Base-by-base conservation (phyloP, 495 filamentous ascomycete species). In the Immersiella caudata region DNA sequence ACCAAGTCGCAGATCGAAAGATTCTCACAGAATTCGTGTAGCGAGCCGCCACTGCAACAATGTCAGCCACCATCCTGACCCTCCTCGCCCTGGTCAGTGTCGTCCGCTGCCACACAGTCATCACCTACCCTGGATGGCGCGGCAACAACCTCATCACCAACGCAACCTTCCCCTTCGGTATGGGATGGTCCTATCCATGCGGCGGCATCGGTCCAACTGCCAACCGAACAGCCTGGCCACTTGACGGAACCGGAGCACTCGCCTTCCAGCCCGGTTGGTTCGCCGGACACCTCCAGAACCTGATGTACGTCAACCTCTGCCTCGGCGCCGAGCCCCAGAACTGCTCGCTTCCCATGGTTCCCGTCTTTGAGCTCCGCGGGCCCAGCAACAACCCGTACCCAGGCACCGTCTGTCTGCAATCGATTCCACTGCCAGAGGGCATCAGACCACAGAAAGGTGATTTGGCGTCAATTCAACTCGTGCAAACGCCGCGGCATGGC, bases 141-240 rank as follows among this genome's bases (percentile, higher is more conserved):
- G 94, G 93, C 69, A 89, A 97, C 79, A 97, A 95, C 73, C 85
- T 97, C 49, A 84, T 89, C 69, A 88, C 87, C 49, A 94, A 92
- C 75, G 88, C 86, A 21, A 86, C 86, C 20, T 94, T 85, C 75
- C 93, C 92, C 3, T 94, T 91, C 71, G 94, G 94, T 76, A 93
- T 95, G 91, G 89, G 96, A 79, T 97, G 93, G 93, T 87, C 88
- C 75, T 97, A 96, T 81, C 94, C 94, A 76, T 97, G 94, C 76
- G 94, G 93, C 56, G 93, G 94, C 64, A 87, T 94, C 81, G 79
- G 84, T 33, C 85, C 87, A 26, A 90, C 91, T 0, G 84, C 75
- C 21, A 97, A 97, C 78, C 89, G 94, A 27, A 94, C 94, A 5
- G 88, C 87, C 73, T 97, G 94, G 94, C 94, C 94, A 22, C 82